Conservation (phyloP, 2,329 filamentous ascomycete species). For the Karstenula rhodostoma region DNA sequence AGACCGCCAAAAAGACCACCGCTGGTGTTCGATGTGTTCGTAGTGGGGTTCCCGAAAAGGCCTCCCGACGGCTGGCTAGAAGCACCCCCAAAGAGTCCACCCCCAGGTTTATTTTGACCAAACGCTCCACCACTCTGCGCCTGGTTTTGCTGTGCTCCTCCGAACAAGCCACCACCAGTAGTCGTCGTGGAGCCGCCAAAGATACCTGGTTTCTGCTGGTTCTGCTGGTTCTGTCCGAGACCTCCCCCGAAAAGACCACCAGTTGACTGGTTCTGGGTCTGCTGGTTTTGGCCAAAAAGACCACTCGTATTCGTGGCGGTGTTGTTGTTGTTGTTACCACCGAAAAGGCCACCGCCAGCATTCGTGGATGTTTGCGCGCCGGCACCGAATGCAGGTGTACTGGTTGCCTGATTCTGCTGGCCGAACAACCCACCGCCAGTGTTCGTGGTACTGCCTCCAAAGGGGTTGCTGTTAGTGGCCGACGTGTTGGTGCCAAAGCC, state of each 20-base stretch:
- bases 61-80: constrained; percentile 26
- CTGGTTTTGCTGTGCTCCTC: constrained; percentile 24
- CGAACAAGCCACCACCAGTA: constrained; percentile 40
- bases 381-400: constrained; percentile 39
- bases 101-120: constrained; percentile 48
- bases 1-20: constrained; percentile 47
- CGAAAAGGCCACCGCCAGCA: constrained; percentile 31
- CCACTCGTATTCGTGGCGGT: constrained; percentile 31
- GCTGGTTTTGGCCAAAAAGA: constrained; percentile 27
- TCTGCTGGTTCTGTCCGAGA: constrained; percentile 45
- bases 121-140: constrained; percentile 54
- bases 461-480: constrained; percentile 35
- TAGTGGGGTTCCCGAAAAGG: constrained; percentile 41
- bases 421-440: constrained; percentile 47
- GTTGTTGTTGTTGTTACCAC: constrained; percentile 5
- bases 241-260: constrained; percentile 33
- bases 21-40: constrained; percentile 26
- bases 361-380: constrained; percentile 30
- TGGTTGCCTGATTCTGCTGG: constrained; percentile 27
- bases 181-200: constrained; percentile 41
- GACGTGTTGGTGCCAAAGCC: constrained; percentile 34
- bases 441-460: constrained; percentile 38
- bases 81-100: constrained; percentile 53
- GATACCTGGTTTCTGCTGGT: constrained; percentile 44
- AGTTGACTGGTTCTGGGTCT: constrained; percentile 18